Conservation (phyloP, 768 basidiomycete genomes). For the Termitomyces sp. region DNA sequence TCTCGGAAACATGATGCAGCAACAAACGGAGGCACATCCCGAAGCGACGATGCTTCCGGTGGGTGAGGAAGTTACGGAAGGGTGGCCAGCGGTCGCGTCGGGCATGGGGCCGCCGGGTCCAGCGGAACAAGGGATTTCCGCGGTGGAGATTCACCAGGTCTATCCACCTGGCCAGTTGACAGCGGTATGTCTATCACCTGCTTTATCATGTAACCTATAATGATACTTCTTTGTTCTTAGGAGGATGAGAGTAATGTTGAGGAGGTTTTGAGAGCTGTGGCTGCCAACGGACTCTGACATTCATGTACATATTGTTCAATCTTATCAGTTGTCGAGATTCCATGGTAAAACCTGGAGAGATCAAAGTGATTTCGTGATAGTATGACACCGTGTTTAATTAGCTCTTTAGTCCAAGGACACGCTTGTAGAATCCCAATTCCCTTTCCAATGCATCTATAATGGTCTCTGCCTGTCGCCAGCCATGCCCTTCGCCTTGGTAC, state of each 20-base stretch:
- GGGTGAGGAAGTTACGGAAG: slow-evolving; percentile 10
- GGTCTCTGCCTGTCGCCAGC: slow-evolving; percentile 54
- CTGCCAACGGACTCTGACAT: slow-evolving; percentile 6
- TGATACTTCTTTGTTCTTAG: not conserved
- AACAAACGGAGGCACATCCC: not conserved
- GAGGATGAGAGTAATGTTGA: slow-evolving; percentile 15
- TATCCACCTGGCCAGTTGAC: slow-evolving; percentile 3
- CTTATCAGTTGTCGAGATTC: not conserved
- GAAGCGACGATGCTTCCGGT: not conserved
- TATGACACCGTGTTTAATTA: slow-evolving; percentile 1
- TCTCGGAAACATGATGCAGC: slow-evolving; percentile 12
- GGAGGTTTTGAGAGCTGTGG: slow-evolving; percentile 4
- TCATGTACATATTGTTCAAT: not conserved
- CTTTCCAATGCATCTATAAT: slow-evolving; percentile 50
- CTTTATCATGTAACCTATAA: not conserved
- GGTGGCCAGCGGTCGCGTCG: not conserved
- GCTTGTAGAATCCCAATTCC: slow-evolving; percentile 53
- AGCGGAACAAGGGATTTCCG: not conserved
- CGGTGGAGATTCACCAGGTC: not conserved
- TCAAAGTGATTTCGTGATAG: not conserved
- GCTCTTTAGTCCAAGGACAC: slow-evolving; percentile 33
- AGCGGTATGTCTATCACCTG: not conserved
- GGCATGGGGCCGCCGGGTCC: not conserved
- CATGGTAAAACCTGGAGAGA: not conserved
- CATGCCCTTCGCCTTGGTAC: slow-evolving; percentile 67